Conservation (phyloP, 106 monocot species). For the Dendrobium chrysotoxum region DNA sequence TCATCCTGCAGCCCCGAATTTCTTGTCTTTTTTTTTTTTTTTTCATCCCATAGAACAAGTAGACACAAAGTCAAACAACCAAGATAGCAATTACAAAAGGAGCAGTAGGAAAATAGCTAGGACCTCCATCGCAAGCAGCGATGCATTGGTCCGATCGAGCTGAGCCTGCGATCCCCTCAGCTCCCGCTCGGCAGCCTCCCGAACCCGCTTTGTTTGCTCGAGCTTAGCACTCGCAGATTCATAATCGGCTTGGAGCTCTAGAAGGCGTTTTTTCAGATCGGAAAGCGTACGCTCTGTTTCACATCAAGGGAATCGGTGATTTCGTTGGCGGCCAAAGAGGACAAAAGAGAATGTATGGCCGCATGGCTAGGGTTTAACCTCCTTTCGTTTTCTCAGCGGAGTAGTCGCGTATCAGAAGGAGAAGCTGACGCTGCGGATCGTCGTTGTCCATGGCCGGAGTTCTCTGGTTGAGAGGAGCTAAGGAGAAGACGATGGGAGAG, state of each 20-base stretch:
- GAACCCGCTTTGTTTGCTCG: neutral
- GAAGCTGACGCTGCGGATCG: neutral
- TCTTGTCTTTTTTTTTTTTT: neutral
- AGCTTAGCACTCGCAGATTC: neutral
- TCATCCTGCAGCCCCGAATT: neutral
- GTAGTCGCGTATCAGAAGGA: neutral
- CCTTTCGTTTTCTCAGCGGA: constrained; percentile 1
- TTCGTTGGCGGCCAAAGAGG: neutral
- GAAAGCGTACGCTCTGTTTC: constrained; percentile 1
- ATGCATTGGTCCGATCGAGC: neutral
- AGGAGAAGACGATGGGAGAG: neutral
- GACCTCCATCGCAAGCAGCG: neutral
- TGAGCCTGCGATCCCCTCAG: constrained; percentile 6
- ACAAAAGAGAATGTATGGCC: neutral
- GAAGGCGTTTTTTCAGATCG: neutral
- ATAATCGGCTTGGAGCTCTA: neutral
- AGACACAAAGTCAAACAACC: neutral
- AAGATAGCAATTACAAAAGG: neutral
- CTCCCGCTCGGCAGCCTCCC: constrained; percentile 6
- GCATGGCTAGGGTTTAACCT: neutral
- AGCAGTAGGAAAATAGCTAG: neutral
- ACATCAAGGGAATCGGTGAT: neutral
- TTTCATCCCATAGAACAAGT: neutral
- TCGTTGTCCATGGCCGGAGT: neutral
- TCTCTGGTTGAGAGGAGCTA: neutral